Evolutionary conservation across 495 filamentous ascomycete species (phyloP), one percentile per base, ranked within the genome.

Genomic region (Niebla homalea): DNA sequence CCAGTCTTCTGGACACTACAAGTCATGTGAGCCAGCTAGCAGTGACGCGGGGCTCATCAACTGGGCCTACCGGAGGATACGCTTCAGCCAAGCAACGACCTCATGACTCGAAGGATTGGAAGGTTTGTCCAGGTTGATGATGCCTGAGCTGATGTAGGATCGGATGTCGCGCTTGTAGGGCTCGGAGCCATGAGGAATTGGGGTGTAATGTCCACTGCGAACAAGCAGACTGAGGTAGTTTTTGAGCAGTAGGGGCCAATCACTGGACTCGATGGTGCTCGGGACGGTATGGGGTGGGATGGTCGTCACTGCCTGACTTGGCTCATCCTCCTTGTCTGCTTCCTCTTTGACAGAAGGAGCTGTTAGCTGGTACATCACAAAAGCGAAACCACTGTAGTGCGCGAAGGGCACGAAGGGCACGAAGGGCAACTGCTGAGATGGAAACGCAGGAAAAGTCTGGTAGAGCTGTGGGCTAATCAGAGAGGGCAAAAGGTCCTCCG

Each of bases 121-220:
- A 32, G 92, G 92, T 68, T 98, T 98, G 75, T 97, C 92, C 47
- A 94, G 80, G 68, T 97, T 97, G 71, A 98, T 96, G 25, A 97
- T 92, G 67, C 92, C 92, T 54, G 85, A 92, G 65, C 82, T 86
- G 59, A 98, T 81, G 67, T 95, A 98, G 40, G 83, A 85, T 71
- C 95, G 94, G 58, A 98, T 75, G 60, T 95, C 89, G 67, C 92
- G 86, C 65, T 84, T 88, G 57, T 85, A 71, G 25, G 92, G 92
- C 35, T 83, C 75, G 60, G 80, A 89, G 50, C 92, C 92, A 63
- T 80, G 77, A 54, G 89, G 87, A 52, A 96, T 95, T 23, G 92
- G 92, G 2, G 88, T 94, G 67, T 87, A 98, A 66, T 96, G 88
- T 44, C 83, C 85, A 52, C 87, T 93, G 54, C 87, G 81, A 55